Evolutionary conservation across 495 filamentous ascomycete species (phyloP).

Genomic region (Penicillium paxilli): DNA sequence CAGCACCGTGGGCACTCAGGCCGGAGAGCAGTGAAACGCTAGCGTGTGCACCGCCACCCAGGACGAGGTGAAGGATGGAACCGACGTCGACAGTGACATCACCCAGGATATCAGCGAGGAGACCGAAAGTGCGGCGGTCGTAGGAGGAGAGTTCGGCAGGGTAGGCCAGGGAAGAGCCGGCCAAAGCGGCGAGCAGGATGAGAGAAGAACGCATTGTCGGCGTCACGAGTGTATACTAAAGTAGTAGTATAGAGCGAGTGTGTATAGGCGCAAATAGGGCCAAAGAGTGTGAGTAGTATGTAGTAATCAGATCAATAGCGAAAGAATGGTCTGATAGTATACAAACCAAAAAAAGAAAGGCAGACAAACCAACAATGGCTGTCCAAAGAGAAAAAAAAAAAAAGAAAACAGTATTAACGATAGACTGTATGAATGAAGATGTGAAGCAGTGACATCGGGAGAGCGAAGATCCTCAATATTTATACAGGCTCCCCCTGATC

Average conservation of each 20-base stretch:
- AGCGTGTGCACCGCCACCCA: constrained; percentile 21
- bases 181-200: constrained; percentile 41
- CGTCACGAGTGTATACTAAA: constrained; percentile 27
- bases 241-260: constrained; percentile 5
- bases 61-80: constrained; percentile 21
- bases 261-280: constrained; percentile 5
- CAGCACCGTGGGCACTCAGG: constrained; percentile 39
- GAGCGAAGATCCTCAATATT: constrained; percentile 30
- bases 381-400: constrained; percentile 22
- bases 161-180: constrained; percentile 34
- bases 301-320: no score
- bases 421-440: constrained; percentile 35
- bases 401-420: constrained; percentile 32
- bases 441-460: constrained; percentile 16
- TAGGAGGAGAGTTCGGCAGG: constrained; percentile 30
- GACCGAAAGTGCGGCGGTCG: constrained; percentile 32
- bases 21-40: constrained; percentile 26
- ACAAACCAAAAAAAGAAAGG: constrained; percentile 12
- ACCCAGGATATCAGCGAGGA: constrained; percentile 16
- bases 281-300: constrained; percentile 13
- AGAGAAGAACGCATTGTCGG: constrained; percentile 40
- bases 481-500: constrained; percentile 50
- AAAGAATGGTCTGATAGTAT: constrained; percentile 8
- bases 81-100: constrained; percentile 20
- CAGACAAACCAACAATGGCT: constrained; percentile 15